These are phyloP conservation scores for Huntiella decipiens DNA, from an alignment of 2,329 filamentous ascomycete species.

Conservation along the genomic window DNA sequence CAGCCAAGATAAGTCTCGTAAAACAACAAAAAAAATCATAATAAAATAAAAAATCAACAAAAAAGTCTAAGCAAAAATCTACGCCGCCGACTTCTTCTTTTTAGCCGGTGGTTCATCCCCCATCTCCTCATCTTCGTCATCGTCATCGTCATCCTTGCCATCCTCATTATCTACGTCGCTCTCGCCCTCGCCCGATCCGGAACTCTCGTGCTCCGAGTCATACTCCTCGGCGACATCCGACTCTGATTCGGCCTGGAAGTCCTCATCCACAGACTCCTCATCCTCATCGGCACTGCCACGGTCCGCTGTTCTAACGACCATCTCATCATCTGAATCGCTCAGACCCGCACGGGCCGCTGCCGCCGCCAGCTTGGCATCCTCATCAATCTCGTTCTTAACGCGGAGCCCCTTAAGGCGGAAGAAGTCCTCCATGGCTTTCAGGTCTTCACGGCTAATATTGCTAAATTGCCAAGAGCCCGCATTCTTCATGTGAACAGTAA, in stretches of 20 bases:
- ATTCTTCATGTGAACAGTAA: conserved; percentile 77
- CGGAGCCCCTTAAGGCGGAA: conserved; percentile 91
- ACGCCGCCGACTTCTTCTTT: conserved; percentile 23
- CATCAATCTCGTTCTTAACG: conserved; percentile 97
- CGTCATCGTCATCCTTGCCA: conserved; percentile 25
- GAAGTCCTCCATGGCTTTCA: conserved; percentile 89
- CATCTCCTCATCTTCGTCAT: conserved; percentile 22
- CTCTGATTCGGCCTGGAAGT: conserved; percentile 83
- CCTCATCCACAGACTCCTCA: conserved; percentile 85
- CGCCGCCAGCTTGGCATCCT: conserved; percentile 65
- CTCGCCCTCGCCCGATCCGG: conserved; percentile 43
- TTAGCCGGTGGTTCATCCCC: conserved; percentile 27
- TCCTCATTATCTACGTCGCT: conserved; percentile 28
- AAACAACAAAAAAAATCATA: too few species aligned
- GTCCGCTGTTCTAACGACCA: conserved; percentile 35
- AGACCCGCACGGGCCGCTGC: conserved; percentile 70
- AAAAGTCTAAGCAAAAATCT: too few species aligned
- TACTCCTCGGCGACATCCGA: conserved; percentile 94
- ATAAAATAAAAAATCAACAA: too few species aligned
- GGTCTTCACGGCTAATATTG: conserved; percentile 97
- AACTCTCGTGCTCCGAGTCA: conserved; percentile 79
- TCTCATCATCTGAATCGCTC: conserved; percentile 67
- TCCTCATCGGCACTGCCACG: conserved; percentile 91
- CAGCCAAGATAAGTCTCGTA: too few species aligned
- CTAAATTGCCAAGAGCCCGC: conserved; percentile 85